phyloP scores from a whole-genome alignment of 495 filamentous ascomycete species.

The Xylaria acuta region DNA sequence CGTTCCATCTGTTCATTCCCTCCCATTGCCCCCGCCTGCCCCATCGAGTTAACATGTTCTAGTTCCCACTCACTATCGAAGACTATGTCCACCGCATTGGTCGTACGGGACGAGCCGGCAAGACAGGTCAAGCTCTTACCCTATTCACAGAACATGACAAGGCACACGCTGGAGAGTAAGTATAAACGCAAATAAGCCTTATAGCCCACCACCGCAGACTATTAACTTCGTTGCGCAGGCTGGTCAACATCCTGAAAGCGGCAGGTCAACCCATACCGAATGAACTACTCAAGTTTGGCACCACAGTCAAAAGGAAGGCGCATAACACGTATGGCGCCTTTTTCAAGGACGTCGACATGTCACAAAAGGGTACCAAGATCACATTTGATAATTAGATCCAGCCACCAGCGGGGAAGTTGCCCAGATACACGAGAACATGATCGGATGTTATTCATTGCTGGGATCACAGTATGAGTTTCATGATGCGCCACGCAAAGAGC shows the following conservation, averaged over 20 bases:
- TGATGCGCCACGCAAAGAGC: constrained; percentile 43
- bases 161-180: constrained; percentile 80
- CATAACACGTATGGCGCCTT: constrained; percentile 93
- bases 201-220: constrained; percentile 5
- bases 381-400: constrained; percentile 74
- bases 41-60: constrained; percentile 21
- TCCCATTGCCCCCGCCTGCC: background rate
- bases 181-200: constrained; percentile 31
- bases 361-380: constrained; percentile 89
- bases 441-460: constrained; percentile 13
- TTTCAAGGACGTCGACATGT: constrained; percentile 79
- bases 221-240: constrained; percentile 38
- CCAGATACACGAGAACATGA: constrained; percentile 3
- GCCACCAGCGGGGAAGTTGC: constrained; percentile 12
- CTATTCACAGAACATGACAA: constrained; percentile 96
- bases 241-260: constrained; percentile 90
- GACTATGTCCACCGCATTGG: constrained; percentile 98
- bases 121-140: constrained; percentile 87
- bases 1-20: constrained; percentile 21
- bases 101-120: constrained; percentile 90
- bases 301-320: constrained; percentile 98
- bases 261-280: constrained; percentile 90
- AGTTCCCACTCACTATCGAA: constrained; percentile 74
- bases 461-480: constrained; percentile 1
- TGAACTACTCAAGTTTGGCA: constrained; percentile 87